Evolutionary conservation across 768 basidiomycete species (phyloP), one percentile per base, ranked within the genome.

Genomic region (Lenzites betulinus): DNA sequence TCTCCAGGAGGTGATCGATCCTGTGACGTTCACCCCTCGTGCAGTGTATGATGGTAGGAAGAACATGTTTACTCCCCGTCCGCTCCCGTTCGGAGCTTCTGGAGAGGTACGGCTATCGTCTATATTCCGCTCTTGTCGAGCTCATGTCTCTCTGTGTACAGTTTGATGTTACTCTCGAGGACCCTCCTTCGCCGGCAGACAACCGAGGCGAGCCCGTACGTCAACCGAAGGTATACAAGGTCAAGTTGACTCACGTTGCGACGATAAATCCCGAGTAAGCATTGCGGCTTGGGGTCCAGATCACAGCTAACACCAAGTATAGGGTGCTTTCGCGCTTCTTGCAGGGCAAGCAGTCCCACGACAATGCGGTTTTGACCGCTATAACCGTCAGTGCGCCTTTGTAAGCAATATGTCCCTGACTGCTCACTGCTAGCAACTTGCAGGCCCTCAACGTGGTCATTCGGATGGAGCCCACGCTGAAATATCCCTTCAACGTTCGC

Each of bases 191-290:
- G 42, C 67, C 70, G 39, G 67, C 74, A 51, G 18, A 39, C 38
- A 56, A 15, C 35, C 62, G 26, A 54, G 26, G 18, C 46, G 36
- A 23, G 56, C 38, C 22, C 15, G 61, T 42, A 25, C 65, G 69
- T 6, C 79, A 79, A 3, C 87, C 88, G 8, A 89, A 87, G 63
- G 76, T 83, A 4, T 92, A 86, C 75, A 88, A 85, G 67, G 80
- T 93, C 42, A 79, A 75, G 46, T 65, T 93, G 77, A 73, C 85
- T 76, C 63, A 91, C 70, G 75, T 92, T 81, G 63, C 87, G 78
- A 66, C 96, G 80, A 75, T 98, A 89, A 62, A 98, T 86, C 74
- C 97, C 85, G 59, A 98, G 87, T 53, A 88, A 77, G 71, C 90
- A 7, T 16, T 30, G 15, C 22, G 28, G 13, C 48, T 57, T 48